These are phyloP conservation scores for Coemansia sp. DNA, from an alignment of 192 early-diverging fungal genomes.

Conservation along the genomic window DNA sequence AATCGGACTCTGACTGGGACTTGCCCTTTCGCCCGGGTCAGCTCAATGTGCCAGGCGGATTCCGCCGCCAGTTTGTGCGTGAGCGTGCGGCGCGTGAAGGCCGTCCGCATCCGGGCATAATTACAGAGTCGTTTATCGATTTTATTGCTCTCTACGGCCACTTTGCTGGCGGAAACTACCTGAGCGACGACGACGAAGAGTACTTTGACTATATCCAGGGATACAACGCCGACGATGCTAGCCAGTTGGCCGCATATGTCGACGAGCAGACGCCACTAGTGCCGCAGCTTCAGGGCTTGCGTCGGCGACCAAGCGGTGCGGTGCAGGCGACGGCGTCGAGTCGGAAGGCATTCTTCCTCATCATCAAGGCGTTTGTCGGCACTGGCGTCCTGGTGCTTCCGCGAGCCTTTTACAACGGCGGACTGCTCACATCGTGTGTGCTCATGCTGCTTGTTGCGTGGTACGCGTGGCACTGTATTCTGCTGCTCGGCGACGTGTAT, in stretches of 20 bases:
- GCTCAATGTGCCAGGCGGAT: conserved; percentile 81
- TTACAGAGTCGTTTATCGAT: conserved; percentile 90
- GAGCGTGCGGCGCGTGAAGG: conserved; percentile 70
- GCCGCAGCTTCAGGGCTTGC: background rate
- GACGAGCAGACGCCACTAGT: conserved; percentile 37
- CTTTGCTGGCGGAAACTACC: conserved; percentile 91
- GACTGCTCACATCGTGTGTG: conserved; percentile 61
- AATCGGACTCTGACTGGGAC: conserved; percentile 50
- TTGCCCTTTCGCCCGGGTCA: conserved; percentile 23
- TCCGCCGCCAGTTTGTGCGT: conserved; percentile 85
- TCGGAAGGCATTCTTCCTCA: conserved; percentile 71
- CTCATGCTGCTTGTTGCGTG: conserved; percentile 59
- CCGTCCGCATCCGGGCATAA: conserved; percentile 61
- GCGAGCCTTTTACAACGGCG: conserved; percentile 78
- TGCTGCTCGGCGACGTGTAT: conserved; percentile 66
- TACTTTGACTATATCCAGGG: conserved; percentile 49
- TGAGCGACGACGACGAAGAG: conserved; percentile 74
- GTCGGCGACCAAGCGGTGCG: conserved; percentile 12
- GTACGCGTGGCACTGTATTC: conserved; percentile 63
- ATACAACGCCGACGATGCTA: background rate
- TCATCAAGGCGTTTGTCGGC: conserved; percentile 82
- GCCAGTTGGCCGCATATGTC: background rate
- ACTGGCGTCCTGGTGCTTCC: conserved; percentile 76
- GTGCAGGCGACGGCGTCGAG: conserved; percentile 57
- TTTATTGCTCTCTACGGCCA: conserved; percentile 92